Percentiles rank a stretch among this genome's conserved stretches.
Conservation (phyloP, 2,329 filamentous ascomycete genomes). For the Balansia obtecta region DNA sequence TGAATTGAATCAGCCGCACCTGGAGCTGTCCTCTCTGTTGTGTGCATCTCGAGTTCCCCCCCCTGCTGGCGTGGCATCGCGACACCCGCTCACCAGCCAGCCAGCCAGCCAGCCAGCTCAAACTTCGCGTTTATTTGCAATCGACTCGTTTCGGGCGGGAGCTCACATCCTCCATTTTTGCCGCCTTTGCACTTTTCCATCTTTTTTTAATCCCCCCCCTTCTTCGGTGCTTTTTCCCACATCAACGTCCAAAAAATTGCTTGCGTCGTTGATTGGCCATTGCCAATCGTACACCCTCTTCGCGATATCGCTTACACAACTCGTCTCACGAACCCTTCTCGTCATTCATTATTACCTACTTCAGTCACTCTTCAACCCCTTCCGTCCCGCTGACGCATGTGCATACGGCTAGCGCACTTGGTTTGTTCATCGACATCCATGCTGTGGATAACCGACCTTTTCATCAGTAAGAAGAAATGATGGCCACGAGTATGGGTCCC, state of each 20-base stretch:
- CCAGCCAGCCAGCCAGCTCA: constrained; percentile 4
- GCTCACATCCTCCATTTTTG: not conserved
- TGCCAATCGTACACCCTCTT: constrained; percentile 1
- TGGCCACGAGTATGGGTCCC: constrained; percentile 52
- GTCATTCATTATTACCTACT: constrained; percentile 5
- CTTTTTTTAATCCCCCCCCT: not conserved
- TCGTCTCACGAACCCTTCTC: not conserved
- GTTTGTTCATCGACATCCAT: constrained; percentile 43
- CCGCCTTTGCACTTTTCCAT: not conserved
- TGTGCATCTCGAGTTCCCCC: not conserved
- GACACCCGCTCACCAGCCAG: not conserved
- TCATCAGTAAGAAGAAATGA: constrained; percentile 37
- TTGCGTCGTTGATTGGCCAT: not conserved
- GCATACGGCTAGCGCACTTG: constrained; percentile 34
- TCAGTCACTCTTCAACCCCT: not conserved
- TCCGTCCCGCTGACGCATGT: constrained; percentile 19
- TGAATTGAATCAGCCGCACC: constrained; percentile 1
- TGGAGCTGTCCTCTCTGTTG: constrained; percentile 2
- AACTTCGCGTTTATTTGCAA: not conserved
- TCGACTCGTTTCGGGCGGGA: not conserved
- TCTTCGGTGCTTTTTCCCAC: not conserved
- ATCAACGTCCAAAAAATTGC: not conserved
- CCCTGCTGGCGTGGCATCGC: constrained; percentile 4
- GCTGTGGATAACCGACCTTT: constrained; percentile 41
- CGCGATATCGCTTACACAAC: not conserved